These are phyloP conservation scores for Ammopiptanthus mongolicus DNA, from an alignment of 306 rosid genomes.

Conservation along the genomic window DNA sequence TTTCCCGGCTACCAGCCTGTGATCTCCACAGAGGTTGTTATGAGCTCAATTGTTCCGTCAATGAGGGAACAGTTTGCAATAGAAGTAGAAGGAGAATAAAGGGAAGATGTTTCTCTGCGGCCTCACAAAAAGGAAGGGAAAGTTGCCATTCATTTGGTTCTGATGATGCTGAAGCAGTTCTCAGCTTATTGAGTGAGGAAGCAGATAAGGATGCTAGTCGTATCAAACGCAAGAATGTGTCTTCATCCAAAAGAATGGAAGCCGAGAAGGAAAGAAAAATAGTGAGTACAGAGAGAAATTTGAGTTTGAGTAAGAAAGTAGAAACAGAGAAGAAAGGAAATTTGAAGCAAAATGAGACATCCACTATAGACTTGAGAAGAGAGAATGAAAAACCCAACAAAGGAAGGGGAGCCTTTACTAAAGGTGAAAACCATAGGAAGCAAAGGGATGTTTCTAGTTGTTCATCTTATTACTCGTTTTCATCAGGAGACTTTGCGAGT, in stretches of 20 bases:
- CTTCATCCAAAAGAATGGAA: conserved; percentile 41
- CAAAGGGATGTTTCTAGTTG: conserved; percentile 61
- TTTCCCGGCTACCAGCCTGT: conserved; percentile 38
- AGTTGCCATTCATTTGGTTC: conserved; percentile 27
- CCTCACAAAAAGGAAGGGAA: conserved; percentile 36
- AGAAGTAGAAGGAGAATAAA: conserved; percentile 43
- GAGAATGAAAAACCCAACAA: conserved; percentile 28
- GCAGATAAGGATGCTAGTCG: conserved; percentile 34
- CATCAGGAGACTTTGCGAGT: conserved; percentile 58
- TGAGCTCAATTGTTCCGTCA: conserved; percentile 35
- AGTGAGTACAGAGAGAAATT: conserved; percentile 35
- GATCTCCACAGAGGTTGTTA: conserved; percentile 31
- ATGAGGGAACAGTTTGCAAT: conserved; percentile 36
- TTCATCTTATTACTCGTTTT: conserved; percentile 80
- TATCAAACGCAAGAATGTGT: conserved; percentile 31
- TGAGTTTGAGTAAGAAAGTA: conserved; percentile 35
- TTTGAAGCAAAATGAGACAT: conserved; percentile 23
- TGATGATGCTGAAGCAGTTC: conserved; percentile 55
- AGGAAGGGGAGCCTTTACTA: conserved; percentile 26
- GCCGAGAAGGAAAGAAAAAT: conserved; percentile 29
- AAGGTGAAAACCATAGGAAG: conserved; percentile 34
- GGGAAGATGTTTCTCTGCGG: conserved; percentile 28
- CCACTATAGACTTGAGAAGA: conserved; percentile 28
- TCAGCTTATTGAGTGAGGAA: conserved; percentile 71
- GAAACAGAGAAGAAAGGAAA: conserved; percentile 36